Evolutionary conservation across 495 filamentous ascomycete genomes (phyloP).

Genomic region (Baudoinia panamericana): DNA sequence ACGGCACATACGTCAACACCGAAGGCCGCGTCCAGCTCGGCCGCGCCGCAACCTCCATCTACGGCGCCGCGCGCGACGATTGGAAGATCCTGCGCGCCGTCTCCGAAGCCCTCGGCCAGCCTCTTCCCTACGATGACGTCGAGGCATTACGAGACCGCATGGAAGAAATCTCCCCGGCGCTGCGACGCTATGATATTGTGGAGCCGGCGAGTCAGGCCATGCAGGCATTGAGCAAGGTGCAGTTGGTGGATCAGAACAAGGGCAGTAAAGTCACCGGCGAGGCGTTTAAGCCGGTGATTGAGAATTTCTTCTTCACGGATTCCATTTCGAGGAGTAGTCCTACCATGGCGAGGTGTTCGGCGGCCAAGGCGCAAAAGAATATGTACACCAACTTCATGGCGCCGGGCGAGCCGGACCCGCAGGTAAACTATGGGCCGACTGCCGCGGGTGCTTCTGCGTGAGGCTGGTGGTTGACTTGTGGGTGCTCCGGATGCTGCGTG

Average conservation of each 20-base stretch:
- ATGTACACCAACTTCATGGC: constrained; percentile 81
- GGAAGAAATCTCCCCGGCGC: constrained; percentile 81
- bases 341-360: constrained; percentile 92
- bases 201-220: constrained; percentile 52
- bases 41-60: constrained; percentile 68
- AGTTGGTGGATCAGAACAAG: constrained; percentile 92
- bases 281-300: constrained; percentile 68
- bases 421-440: constrained; percentile 16
- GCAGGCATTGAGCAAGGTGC: constrained; percentile 65
- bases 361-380: constrained; percentile 55
- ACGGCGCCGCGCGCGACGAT: constrained; percentile 82
- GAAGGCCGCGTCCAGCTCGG: constrained; percentile 92
- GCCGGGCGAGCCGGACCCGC: constrained; percentile 37
- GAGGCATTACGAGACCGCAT: constrained; percentile 78
- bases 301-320: constrained; percentile 97
- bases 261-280: constrained; percentile 51
- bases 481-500: too few relatives aligned
- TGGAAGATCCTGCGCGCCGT: constrained; percentile 95
- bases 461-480: too few relatives aligned
- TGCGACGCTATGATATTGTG: constrained; percentile 79
- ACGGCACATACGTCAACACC: constrained; percentile 93
- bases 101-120: constrained; percentile 77
- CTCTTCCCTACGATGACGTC: constrained; percentile 86
- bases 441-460: constrained; percentile 5
- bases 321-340: constrained; percentile 88